Percentiles rank a stretch among this genome's conserved stretches.
Evolutionary conservation across 176 grass and related monocot genomes (phyloP).

Genomic region (Melocanna baccifera): DNA sequence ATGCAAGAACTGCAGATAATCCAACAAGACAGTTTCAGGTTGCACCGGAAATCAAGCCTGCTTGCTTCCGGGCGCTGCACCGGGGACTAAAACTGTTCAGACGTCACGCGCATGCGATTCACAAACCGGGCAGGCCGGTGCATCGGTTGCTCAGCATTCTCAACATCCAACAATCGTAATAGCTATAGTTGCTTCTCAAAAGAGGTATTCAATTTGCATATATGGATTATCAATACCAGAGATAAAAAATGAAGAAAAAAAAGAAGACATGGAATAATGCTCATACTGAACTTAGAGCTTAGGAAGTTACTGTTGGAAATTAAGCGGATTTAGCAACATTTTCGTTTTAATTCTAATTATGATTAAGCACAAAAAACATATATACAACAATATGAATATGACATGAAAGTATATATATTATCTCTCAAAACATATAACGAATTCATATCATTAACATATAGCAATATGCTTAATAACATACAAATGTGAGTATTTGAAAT

Average conservation of each 20-base stretch:
- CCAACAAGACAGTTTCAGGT: not conserved
- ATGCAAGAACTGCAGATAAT: not conserved
- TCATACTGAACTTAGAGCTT: not conserved
- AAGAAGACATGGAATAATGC: not conserved
- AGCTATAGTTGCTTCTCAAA: not conserved
- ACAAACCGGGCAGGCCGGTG: not conserved
- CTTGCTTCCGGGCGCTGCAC: conserved; percentile 35
- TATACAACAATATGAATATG: no score
- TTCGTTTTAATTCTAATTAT: no score
- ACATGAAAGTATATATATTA: no score
- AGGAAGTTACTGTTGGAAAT: not conserved
- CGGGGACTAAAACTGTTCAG: not conserved
- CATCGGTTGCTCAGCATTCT: not conserved
- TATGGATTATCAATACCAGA: not conserved
- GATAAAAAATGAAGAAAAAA: not conserved
- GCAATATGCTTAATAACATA: no score
- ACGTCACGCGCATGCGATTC: not conserved
- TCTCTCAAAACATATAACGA: no score
- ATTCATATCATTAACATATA: no score
- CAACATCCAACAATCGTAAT: not conserved
- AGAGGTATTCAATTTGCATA: not conserved
- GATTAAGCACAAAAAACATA: no score
- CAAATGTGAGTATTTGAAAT: no score
- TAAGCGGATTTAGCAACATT: no score
- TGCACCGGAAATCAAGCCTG: conserved; percentile 23